A percentile compares a stretch with the other conserved stretches of the same genome.
Conservation (phyloP, 352 stramenopile species). For the Phytophthora lateralis region DNA sequence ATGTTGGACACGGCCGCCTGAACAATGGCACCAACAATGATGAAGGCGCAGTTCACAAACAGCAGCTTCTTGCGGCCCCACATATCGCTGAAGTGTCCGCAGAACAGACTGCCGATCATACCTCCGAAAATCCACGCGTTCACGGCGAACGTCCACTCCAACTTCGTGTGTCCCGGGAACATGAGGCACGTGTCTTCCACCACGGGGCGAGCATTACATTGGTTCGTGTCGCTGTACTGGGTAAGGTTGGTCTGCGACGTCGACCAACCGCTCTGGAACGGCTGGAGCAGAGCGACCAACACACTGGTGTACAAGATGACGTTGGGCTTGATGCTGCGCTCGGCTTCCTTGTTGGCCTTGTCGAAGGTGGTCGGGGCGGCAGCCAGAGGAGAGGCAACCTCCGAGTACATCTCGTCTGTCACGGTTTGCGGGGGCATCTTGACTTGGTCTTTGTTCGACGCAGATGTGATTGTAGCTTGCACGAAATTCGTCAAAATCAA, state of each 20-base stretch:
- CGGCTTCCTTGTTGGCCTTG: constrained; percentile 35
- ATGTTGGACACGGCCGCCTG: constrained; percentile 34
- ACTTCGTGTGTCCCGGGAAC: constrained; percentile 24
- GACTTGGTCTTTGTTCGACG: constrained; percentile 1
- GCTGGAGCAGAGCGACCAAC: constrained; percentile 47
- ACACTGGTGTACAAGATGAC: constrained; percentile 53
- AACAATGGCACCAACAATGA: constrained; percentile 39
- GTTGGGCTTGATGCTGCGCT: constrained; percentile 33
- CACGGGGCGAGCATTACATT: constrained; percentile 24
- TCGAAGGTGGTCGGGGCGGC: constrained; percentile 12
- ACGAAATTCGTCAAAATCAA: constrained; percentile 19
- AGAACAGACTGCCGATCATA: constrained; percentile 28
- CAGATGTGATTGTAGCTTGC: constrained; percentile 7
- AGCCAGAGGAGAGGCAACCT: constrained; percentile 7
- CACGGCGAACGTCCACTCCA: constrained; percentile 27
- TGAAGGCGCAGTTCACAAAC: constrained; percentile 38
- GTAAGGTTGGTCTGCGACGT: constrained; percentile 58
- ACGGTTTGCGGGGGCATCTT: constrained; percentile 28
- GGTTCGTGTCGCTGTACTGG: constrained; percentile 27
- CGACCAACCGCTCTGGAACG: constrained; percentile 61
- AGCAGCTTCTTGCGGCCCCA: constrained; percentile 30
- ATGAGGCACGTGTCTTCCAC: constrained; percentile 26
- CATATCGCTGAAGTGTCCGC: constrained; percentile 22
- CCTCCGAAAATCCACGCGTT: constrained; percentile 29
- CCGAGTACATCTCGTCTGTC: constrained; percentile 30